These are phyloP conservation scores for Ophiostoma pallidulum DNA, from an alignment of 2,329 filamentous ascomycete species.

Conservation along the genomic window DNA sequence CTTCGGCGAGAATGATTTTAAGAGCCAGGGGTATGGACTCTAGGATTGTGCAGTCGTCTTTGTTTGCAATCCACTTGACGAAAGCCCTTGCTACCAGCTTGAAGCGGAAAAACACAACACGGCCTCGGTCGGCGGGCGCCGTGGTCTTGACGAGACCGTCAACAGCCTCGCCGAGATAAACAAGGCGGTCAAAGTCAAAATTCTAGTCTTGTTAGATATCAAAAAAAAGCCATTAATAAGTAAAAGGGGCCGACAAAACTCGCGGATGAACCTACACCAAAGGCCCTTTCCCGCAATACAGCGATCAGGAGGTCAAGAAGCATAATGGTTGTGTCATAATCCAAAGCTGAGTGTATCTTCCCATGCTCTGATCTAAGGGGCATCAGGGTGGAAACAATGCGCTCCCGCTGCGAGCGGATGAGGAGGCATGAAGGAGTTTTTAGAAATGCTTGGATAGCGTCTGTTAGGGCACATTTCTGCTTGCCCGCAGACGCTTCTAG, in stretches of 20 bases:
- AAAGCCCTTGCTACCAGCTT: neutral
- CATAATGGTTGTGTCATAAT: constrained; percentile 23
- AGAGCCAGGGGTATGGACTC: neutral
- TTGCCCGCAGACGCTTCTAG: constrained; percentile 4
- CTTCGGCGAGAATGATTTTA: constrained; percentile 1
- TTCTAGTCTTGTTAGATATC: constrained; percentile 19
- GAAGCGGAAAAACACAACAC: constrained; percentile 7
- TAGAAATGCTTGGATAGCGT: constrained; percentile 20
- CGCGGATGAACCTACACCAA: constrained; percentile 19
- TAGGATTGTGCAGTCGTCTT: neutral
- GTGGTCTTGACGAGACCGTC: neutral
- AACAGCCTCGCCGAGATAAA: constrained; percentile 22
- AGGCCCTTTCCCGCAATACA: constrained; percentile 41
- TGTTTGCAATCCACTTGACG: neutral
- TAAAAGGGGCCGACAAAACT: neutral
- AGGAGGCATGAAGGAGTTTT: constrained; percentile 30
- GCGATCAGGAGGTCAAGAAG: constrained; percentile 38
- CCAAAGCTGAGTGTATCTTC: neutral
- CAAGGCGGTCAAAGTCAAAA: constrained; percentile 32
- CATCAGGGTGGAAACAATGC: constrained; percentile 29
- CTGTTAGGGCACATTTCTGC: neutral
- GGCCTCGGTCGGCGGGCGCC: neutral
- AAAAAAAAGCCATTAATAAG: neutral
- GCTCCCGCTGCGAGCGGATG: constrained; percentile 34
- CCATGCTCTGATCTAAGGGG: constrained; percentile 8